phyloP scores from a whole-genome alignment of 2,329 filamentous ascomycete species.

The Colletotrichum lini region DNA sequence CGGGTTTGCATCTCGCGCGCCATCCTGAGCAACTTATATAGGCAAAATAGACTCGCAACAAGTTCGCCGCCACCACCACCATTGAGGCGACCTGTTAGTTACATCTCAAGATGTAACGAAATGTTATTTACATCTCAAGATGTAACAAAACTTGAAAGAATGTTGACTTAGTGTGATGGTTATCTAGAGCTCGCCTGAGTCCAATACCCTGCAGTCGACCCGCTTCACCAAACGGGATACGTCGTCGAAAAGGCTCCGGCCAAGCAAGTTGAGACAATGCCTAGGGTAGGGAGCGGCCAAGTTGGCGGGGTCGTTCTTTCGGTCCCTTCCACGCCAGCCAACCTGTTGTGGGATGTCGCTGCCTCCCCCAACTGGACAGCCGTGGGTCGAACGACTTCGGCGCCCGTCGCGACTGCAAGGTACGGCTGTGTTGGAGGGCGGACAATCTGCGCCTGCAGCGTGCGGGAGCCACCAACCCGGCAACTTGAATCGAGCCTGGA shows the following conservation, averaged over 20 bases:
- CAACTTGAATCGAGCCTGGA: neutral
- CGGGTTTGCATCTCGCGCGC: neutral
- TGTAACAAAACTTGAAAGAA: neutral
- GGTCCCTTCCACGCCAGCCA: too few relatives aligned
- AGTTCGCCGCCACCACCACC: neutral
- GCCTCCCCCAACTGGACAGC: too few relatives aligned
- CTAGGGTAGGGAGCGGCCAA: too few relatives aligned
- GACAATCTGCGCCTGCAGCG: neutral
- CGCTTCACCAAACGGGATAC: neutral
- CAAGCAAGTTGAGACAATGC: neutral
- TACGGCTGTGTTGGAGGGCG: neutral
- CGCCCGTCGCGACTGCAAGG: neutral
- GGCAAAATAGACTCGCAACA: neutral
- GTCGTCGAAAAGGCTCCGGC: neutral
- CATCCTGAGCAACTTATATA: neutral
- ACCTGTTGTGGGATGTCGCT: too few relatives aligned
- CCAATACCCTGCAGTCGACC: neutral
- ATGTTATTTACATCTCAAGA: conserved; percentile 1
- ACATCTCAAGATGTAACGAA: neutral
- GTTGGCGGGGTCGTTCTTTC: too few relatives aligned
- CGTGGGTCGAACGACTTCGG: too few relatives aligned
- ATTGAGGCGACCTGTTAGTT: neutral
- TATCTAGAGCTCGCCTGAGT: neutral
- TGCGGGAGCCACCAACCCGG: neutral
- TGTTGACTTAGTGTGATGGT: neutral